A percentile compares a stretch with the other conserved stretches of the same genome.
phyloP scores from a whole-genome alignment of 1,284 basidiomycete genomes.

The Sphaerobolus stellatus region DNA sequence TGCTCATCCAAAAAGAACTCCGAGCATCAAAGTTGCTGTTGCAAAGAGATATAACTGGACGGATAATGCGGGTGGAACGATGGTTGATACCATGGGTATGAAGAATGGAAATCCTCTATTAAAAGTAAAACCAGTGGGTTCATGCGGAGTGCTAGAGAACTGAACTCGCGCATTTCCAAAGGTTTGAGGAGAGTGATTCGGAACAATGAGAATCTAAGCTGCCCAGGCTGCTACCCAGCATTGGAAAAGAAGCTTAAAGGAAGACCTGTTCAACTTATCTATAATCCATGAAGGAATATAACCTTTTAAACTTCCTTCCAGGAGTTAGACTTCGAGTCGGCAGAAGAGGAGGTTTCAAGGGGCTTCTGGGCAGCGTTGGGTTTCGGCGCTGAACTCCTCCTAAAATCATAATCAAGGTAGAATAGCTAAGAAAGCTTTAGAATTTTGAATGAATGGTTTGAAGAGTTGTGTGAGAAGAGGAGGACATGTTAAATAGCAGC shows the following conservation, averaged over 20 bases:
- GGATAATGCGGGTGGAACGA: slow-evolving; percentile 38
- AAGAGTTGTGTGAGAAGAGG: too few relatives aligned
- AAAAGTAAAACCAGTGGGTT: too few relatives aligned
- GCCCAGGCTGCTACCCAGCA: slow-evolving; percentile 35
- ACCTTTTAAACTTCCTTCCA: too few relatives aligned
- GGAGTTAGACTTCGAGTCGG: too few relatives aligned
- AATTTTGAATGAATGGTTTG: too few relatives aligned
- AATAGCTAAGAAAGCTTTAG: too few relatives aligned
- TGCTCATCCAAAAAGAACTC: slow-evolving; percentile 73
- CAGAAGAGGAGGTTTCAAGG: too few relatives aligned
- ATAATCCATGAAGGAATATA: slow-evolving; percentile 32
- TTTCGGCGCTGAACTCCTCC: too few relatives aligned
- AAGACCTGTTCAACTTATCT: slow-evolving; percentile 28
- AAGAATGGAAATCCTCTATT: slow-evolving; percentile 36
- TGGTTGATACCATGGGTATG: slow-evolving; percentile 31
- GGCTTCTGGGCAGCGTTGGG: too few relatives aligned
- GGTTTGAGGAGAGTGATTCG: slow-evolving; percentile 27
- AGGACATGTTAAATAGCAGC: too few relatives aligned
- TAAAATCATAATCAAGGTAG: too few relatives aligned
- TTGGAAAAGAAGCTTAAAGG: slow-evolving; percentile 29
- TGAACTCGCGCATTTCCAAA: slow-evolving; percentile 34
- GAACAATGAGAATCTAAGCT: slow-evolving; percentile 30
- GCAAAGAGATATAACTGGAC: slow-evolving; percentile 37
- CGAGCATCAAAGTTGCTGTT: slow-evolving; percentile 50
- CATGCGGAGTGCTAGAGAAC: too few relatives aligned